Evolutionary conservation across 371 early-diverging fungal species (phyloP).

Genomic region (Mortierella sp.): DNA sequence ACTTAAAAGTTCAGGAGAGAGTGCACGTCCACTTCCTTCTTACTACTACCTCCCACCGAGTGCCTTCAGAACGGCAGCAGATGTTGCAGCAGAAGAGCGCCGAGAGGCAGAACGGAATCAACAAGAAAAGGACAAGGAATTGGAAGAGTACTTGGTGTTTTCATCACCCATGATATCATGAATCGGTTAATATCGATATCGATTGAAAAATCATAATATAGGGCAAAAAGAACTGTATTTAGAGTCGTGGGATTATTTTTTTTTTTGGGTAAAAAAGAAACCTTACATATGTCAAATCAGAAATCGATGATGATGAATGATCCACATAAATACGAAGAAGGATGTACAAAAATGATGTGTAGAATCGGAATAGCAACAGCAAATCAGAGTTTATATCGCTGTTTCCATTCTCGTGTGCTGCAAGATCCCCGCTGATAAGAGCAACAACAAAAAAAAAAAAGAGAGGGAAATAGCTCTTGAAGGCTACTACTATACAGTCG

Average conservation of each 20-base stretch:
- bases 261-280: background rate
- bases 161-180: constrained; percentile 3
- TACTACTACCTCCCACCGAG: constrained; percentile 38
- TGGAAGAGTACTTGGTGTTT: constrained; percentile 27
- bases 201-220: too few species aligned
- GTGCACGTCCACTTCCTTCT: constrained; percentile 8
- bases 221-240: background rate
- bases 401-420: too few species aligned
- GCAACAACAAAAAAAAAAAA: too few species aligned
- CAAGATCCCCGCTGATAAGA: too few species aligned
- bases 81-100: constrained; percentile 21
- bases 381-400: too few species aligned
- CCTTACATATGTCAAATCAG: too few species aligned
- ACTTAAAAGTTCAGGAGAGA: background rate
- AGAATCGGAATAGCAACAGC: too few species aligned
- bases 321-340: too few species aligned
- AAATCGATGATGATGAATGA: too few species aligned
- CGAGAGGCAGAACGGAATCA: constrained; percentile 4
- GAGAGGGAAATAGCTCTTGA: too few species aligned
- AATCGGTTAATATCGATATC: background rate
- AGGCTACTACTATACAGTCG: too few species aligned
- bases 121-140: constrained; percentile 6
- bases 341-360: too few species aligned
- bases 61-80: constrained; percentile 29
- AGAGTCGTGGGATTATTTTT: constrained; percentile 1